Evolutionary conservation across 768 basidiomycete genomes (phyloP).

Genomic region (Mycena capillaripes): DNA sequence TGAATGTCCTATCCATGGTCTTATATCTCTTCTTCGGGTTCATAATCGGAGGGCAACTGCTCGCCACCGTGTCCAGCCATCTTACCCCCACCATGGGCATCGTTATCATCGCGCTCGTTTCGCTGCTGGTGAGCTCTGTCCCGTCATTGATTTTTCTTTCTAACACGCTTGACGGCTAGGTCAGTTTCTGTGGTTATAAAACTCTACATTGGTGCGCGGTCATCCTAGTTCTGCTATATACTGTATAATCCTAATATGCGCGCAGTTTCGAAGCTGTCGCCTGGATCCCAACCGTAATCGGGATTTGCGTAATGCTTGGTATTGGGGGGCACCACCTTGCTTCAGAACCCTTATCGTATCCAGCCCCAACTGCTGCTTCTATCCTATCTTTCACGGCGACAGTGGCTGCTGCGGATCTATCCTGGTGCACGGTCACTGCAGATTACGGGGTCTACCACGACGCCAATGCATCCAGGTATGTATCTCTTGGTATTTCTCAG

Average conservation of each 20-base stretch:
- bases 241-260: too few relatives aligned
- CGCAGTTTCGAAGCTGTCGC: constrained; percentile 68
- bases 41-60: constrained; percentile 78
- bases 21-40: constrained; percentile 77
- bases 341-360: constrained; percentile 45
- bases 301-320: constrained; percentile 74
- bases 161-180: constrained; percentile 37
- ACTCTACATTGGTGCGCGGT: constrained; percentile 69
- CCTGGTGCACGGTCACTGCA: constrained; percentile 59
- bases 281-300: constrained; percentile 78
- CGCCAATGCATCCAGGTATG: constrained; percentile 23
- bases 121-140: constrained; percentile 48
- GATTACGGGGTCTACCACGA: constrained; percentile 62
- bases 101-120: constrained; percentile 55
- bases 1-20: constrained; percentile 72
- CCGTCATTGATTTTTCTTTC: neutral
- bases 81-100: constrained; percentile 56
- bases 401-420: constrained; percentile 53
- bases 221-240: neutral
- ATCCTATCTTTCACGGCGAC: constrained; percentile 55
- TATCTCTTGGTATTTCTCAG: neutral
- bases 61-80: constrained; percentile 65
- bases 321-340: constrained; percentile 73
- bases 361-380: constrained; percentile 45
- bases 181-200: constrained; percentile 76